These are phyloP conservation scores for Microascus cirrosus DNA, from an alignment of 2,329 filamentous ascomycete species.

Conservation along the genomic window DNA sequence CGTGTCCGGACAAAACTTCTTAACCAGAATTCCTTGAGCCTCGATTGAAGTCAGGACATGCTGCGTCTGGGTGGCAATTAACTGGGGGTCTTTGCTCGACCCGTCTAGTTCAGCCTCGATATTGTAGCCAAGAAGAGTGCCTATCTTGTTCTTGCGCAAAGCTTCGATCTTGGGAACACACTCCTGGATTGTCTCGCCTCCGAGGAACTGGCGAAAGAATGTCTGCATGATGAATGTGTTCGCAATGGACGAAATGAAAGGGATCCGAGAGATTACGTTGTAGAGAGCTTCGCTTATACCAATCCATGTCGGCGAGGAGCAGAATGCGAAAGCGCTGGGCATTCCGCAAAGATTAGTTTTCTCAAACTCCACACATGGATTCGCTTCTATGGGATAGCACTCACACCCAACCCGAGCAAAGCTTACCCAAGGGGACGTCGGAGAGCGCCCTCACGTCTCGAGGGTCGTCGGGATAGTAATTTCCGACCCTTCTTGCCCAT, in stretches of 20 bases:
- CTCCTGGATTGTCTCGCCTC: slow-evolving; percentile 4
- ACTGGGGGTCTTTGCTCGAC: slow-evolving; percentile 11
- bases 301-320: slow-evolving; percentile 11
- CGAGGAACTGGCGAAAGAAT: slow-evolving; percentile 12
- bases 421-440: not conserved
- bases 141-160: slow-evolving; percentile 7
- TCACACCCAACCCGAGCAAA: not conserved
- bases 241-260: slow-evolving; percentile 9
- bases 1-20: slow-evolving; percentile 7
- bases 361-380: too few relatives aligned
- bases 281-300: slow-evolving; percentile 11
- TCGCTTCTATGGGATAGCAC: too few relatives aligned
- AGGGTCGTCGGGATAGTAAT: not conserved
- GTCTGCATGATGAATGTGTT: slow-evolving; percentile 9
- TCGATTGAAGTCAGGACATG: slow-evolving; percentile 10
- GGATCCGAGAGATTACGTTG: slow-evolving; percentile 7
- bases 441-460: slow-evolving; percentile 2
- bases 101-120: slow-evolving; percentile 12
- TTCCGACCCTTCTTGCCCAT: not conserved
- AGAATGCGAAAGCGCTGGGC: slow-evolving; percentile 10
- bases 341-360: too few relatives aligned
- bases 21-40: slow-evolving; percentile 8
- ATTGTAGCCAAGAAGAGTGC: slow-evolving; percentile 11
- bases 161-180: slow-evolving; percentile 11
- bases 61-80: slow-evolving; percentile 10